A percentile compares a stretch with the other conserved stretches of the same genome.
phyloP scores from a whole-genome alignment of 306 rosid genomes.

The Carpinus viminea region DNA sequence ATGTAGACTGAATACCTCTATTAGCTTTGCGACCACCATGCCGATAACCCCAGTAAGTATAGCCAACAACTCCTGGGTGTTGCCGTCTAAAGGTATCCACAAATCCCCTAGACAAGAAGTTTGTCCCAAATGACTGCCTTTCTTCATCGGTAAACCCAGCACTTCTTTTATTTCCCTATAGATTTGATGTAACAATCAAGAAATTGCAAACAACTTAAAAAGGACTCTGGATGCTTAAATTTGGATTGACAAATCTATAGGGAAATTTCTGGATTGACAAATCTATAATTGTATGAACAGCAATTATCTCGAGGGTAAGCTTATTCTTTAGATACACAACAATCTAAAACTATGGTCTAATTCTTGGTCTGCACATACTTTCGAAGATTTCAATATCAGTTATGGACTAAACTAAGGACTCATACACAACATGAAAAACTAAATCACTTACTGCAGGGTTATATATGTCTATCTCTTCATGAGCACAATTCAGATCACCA shows the following conservation, averaged over 20 bases:
- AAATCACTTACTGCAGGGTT: conserved; percentile 80
- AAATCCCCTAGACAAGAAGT: conserved; percentile 77
- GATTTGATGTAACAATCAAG: conserved; percentile 20
- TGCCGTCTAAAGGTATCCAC: conserved; percentile 88
- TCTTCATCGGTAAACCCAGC: conserved; percentile 96
- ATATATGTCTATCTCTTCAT: conserved; percentile 90
- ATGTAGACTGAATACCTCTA: conserved; percentile 52
- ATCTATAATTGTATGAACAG: too few species aligned
- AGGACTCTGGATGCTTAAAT: neutral
- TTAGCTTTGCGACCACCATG: conserved; percentile 82
- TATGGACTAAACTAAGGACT: neutral
- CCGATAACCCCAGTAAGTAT: conserved; percentile 94
- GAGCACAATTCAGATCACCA: conserved; percentile 96
- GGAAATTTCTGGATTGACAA: too few species aligned
- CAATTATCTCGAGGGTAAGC: too few species aligned
- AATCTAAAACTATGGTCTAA: conserved; percentile 2
- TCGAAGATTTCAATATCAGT: conserved; percentile 4
- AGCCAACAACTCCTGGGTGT: conserved; percentile 86
- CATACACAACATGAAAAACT: conserved; percentile 7
- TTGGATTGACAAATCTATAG: neutral
- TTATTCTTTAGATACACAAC: neutral
- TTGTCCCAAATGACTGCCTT: conserved; percentile 73
- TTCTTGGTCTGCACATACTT: neutral
- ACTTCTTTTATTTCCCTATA: conserved; percentile 85
- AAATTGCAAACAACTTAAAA: neutral